phyloP scores from a whole-genome alignment of 106 monocot species.

The Dendrobium huoshanense region DNA sequence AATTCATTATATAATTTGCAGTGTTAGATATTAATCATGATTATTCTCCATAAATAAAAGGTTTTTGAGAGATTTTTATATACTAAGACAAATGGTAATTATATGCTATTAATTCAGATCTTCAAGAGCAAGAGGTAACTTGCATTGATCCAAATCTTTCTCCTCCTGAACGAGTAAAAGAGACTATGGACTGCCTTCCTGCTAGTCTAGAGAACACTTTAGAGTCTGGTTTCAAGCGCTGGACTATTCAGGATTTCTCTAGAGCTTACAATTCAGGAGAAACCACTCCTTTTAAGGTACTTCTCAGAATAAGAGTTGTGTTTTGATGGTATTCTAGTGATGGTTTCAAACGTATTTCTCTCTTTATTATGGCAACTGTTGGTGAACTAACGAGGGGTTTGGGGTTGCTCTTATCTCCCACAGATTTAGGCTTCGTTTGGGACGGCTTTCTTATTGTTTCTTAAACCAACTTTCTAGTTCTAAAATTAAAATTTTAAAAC shows the following conservation, averaged over 20 bases:
- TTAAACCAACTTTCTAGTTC: too few relatives aligned
- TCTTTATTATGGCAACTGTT: not conserved
- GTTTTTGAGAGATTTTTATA: not conserved
- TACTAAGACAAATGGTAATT: not conserved
- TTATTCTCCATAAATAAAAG: too few relatives aligned
- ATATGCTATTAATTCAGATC: conserved; percentile 26
- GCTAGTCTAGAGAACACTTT: conserved; percentile 12
- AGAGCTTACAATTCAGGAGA: conserved; percentile 63
- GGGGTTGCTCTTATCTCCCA: too few relatives aligned
- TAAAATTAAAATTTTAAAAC: too few relatives aligned
- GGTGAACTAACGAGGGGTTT: too few relatives aligned
- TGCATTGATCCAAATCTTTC: conserved; percentile 31
- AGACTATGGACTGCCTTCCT: conserved; percentile 54
- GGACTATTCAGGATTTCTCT: conserved; percentile 69
- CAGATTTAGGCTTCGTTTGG: too few relatives aligned
- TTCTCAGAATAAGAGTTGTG: not conserved
- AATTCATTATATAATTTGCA: not conserved
- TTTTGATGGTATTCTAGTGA: not conserved
- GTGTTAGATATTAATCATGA: not conserved
- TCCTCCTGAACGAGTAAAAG: conserved; percentile 46
- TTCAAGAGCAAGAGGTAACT: conserved; percentile 51
- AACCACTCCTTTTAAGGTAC: conserved; percentile 60
- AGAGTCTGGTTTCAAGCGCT: conserved; percentile 29
- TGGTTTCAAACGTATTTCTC: not conserved
- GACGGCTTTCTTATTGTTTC: too few relatives aligned